A percentile compares a stretch with the other conserved stretches of the same genome.
Evolutionary conservation across 129 eudicot species (phyloP).

Genomic region (Sambucus nigra): DNA sequence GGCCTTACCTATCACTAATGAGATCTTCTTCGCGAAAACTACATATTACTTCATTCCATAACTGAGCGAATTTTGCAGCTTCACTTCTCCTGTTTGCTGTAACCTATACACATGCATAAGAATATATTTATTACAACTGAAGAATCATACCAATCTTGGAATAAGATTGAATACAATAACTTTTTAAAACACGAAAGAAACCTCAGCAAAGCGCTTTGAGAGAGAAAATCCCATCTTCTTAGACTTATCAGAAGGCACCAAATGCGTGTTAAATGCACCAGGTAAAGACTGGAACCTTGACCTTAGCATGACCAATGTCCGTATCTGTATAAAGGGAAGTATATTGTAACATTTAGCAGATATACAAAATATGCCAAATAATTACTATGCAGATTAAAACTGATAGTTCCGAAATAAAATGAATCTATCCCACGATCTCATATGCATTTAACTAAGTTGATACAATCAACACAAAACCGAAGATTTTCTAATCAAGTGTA

Average conservation of each 20-base stretch:
- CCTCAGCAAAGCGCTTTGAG: constrained; percentile 76
- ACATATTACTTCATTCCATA: constrained; percentile 91
- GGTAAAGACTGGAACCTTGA: constrained; percentile 91
- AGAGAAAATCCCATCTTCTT: constrained; percentile 65
- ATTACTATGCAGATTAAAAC: no score
- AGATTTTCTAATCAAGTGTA: no score
- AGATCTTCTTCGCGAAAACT: constrained; percentile 98
- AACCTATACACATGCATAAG: constrained; percentile 35
- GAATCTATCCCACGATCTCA: no score
- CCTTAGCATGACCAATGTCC: constrained; percentile 89
- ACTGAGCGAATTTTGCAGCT: constrained; percentile 94
- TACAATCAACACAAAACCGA: no score
- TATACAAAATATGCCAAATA: no score
- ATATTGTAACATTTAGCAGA: neutral
- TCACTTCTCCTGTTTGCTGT: constrained; percentile 84
- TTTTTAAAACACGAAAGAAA: constrained; percentile 1
- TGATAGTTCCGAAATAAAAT: no score
- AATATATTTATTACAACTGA: constrained; percentile 2
- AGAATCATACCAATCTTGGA: neutral
- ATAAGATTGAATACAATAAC: neutral
- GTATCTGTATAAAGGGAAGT: constrained; percentile 48
- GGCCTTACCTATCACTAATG: constrained; percentile 87
- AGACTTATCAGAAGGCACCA: constrained; percentile 75
- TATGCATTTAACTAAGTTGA: no score
- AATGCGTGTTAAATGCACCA: constrained; percentile 83